phyloP scores from a whole-genome alignment of 345 rosid species.

The Nephelium lappaceum region DNA sequence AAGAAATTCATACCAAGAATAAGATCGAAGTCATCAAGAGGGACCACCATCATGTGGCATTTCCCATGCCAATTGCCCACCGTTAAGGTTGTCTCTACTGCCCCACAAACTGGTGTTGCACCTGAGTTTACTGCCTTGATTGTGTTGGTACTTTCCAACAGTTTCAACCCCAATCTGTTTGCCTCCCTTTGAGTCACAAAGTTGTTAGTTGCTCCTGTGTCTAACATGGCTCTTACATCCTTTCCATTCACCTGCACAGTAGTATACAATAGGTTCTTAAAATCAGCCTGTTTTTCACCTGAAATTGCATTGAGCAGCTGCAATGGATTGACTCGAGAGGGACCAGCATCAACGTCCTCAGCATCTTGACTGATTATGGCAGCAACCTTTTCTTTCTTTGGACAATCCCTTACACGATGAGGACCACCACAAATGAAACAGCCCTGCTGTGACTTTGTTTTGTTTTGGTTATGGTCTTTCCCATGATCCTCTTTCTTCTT shows the following conservation, averaged over 20 bases:
- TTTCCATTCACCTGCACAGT: neutral
- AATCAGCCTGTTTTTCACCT: neutral
- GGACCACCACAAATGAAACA: neutral
- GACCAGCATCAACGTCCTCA: neutral
- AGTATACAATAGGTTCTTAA: neutral
- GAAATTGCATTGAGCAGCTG: neutral
- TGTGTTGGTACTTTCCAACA: too few relatives aligned
- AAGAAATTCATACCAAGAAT: neutral
- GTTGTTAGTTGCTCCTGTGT: too few relatives aligned
- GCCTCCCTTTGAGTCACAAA: too few relatives aligned
- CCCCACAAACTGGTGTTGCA: too few relatives aligned
- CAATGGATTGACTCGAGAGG: neutral
- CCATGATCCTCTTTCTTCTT: too few relatives aligned
- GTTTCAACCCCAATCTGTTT: too few relatives aligned
- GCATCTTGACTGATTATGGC: neutral
- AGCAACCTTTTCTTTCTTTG: neutral
- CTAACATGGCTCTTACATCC: too few relatives aligned
- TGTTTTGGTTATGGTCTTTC: neutral
- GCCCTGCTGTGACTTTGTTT: neutral
- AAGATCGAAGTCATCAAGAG: neutral
- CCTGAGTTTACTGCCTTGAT: too few relatives aligned
- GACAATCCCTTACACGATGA: neutral
- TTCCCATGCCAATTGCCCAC: neutral
- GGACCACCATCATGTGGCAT: neutral
- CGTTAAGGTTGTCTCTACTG: neutral